Evolutionary conservation across 2,329 filamentous ascomycete species (phyloP), one percentile per base, ranked within the genome.

Genomic region (Teratosphaeria nubilosa): DNA sequence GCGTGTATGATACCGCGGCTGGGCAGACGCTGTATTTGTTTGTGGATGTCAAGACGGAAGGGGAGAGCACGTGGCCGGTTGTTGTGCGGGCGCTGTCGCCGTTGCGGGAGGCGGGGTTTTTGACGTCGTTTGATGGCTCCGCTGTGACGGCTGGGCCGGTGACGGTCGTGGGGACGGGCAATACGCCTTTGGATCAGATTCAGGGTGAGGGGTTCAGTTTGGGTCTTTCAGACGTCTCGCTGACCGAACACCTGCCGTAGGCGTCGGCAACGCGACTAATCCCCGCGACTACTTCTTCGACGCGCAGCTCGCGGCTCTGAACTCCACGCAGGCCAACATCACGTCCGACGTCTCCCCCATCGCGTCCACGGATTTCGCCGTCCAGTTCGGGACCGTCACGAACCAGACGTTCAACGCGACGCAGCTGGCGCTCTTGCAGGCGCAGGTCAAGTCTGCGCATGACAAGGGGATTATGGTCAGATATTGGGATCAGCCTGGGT

Each of bases 401-500:
- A 66, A 64, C 37, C 59, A 65, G 53, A 67, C 69, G 10, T 68
- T 81, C 52, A 78, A 76, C 54, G 72, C 68, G 1, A 75, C 74
- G 24, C 82, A 86, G 67, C 65, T 81, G 20, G 73, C 72, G n/a
- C 69, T 73, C 27, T 68, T 86, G 63, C 70, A 77, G 27, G 66
- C 62, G 10, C 84, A 86, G 69, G 75, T 87, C 20, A 68, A 66
- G 0, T 66, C 67, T 0, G 85, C 84, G 5, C 79, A 81, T 63
- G 73, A 70, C 14, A 82, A 77, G 65, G 84, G 83, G 0, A 84
- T 88, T 59, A 74, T 72, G 58, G 78, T 78, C 1, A 72, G 85
- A 58, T 87, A 86, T 65, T 87, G 83, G 84, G 81, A 83, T 56
- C 78, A 80, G 61, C 85, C 85, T 0, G 73, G 73, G 1, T 86